Percentiles rank a stretch among this genome's conserved stretches.
These are phyloP conservation scores for Haplographium delicatum DNA, from an alignment of 495 filamentous ascomycete species.

Conservation along the genomic window DNA sequence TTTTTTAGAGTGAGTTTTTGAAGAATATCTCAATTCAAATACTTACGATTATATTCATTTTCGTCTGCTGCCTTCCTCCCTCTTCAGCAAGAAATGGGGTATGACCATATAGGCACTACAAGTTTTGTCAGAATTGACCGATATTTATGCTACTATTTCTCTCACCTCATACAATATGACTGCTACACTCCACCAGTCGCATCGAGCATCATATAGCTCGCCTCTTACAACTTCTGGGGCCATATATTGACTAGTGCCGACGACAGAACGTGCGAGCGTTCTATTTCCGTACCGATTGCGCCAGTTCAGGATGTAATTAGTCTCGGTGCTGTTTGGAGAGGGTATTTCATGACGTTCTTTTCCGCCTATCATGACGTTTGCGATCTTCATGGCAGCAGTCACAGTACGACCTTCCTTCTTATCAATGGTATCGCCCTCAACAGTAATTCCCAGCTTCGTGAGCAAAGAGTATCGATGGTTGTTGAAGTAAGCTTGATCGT, in stretches of 20 bases:
- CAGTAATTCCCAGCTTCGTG: constrained; percentile 63
- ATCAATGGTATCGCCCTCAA: constrained; percentile 74
- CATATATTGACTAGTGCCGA: constrained; percentile 97
- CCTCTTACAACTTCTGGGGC: constrained; percentile 87
- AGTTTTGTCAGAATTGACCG: background rate
- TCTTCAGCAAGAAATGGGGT: constrained; percentile 85
- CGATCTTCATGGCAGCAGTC: constrained; percentile 42
- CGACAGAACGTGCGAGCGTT: constrained; percentile 73
- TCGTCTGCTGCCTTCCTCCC: constrained; percentile 66
- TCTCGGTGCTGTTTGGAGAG: constrained; percentile 12
- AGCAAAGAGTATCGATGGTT: constrained; percentile 74
- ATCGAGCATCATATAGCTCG: constrained; percentile 80
- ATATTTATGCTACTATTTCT: background rate
- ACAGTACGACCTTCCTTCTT: constrained; percentile 41
- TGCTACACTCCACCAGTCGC: constrained; percentile 95
- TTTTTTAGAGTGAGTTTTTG: too few relatives aligned
- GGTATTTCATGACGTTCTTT: constrained; percentile 43
- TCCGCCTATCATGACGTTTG: constrained; percentile 40
- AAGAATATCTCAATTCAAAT: too few relatives aligned
- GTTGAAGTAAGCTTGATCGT: constrained; percentile 79
- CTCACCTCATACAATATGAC: constrained; percentile 82
- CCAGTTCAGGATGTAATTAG: constrained; percentile 64
- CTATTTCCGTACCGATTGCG: constrained; percentile 71
- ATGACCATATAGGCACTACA: constrained; percentile 76
- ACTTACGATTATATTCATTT: constrained; percentile 70